Base-by-base conservation (phyloP, 371 early-diverging fungal genomes). In the Mortierella sp. region DNA sequence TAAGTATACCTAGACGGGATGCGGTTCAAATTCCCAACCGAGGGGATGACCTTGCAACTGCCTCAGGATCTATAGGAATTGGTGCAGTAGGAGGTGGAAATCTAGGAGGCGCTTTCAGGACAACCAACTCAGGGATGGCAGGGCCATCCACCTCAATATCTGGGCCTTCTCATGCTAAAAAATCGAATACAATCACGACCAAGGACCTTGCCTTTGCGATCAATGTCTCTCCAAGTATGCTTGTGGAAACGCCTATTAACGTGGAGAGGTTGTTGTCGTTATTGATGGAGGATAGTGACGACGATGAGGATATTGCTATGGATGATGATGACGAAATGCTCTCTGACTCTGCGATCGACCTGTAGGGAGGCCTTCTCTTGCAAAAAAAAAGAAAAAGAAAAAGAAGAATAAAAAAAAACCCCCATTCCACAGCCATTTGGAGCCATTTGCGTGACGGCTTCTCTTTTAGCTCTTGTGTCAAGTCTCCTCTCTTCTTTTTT, bases 141-240 rank as follows among this genome's bases (percentile, higher is more conserved):
- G 57, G 25, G 44, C 64, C 18, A 50, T 71, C 2, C 64, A 64
- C 52, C 66, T 65, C n/a, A 70, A 26, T 11, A 66, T 37, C 25
- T 3, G 58, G 59, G 5, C 58, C 50, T 21, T 58, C 50, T 21
- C 57, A 58, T 18, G 23, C 62, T 9, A 72, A 68, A 16, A 60
- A 68, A 16, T 73, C 76, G 43, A 70, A 65, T 5, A 77, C 74
- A 4, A 77, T 81, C 26, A 74, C 79, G 16, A 79, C 69, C 58
- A 82, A 80, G 58, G 93, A 93, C 56, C 84, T 93, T 26, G 88
- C 90, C 5, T 93, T 93, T 64, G 86, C 92, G 2, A 84, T 91
- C 45, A 85, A 85, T 30, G 81, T 91, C 46, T 86, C 88, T 29
- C 93, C 93, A 18, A 89, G 84, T 68, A 86, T 89, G 23, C 76